These are phyloP conservation scores for Lepraria neglecta DNA, from an alignment of 495 filamentous ascomycete genomes.

Conservation along the genomic window DNA sequence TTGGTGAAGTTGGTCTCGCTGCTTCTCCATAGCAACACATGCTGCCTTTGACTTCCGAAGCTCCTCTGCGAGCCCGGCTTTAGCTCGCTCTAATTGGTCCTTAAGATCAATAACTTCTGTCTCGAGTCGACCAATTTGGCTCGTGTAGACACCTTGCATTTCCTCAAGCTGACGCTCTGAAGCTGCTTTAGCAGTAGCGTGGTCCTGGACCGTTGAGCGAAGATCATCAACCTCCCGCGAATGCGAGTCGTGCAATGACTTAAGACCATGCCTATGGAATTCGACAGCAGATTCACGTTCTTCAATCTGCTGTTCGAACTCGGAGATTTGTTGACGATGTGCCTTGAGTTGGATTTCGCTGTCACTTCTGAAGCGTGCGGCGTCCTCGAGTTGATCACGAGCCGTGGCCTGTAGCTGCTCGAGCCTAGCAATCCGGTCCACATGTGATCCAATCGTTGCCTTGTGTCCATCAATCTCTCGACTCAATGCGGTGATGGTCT, in stretches of 20 bases:
- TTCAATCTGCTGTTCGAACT: constrained; percentile 41
- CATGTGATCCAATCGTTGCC: constrained; percentile 56
- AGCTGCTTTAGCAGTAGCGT: constrained; percentile 18
- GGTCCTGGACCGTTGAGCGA: constrained; percentile 30
- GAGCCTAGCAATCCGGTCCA: constrained; percentile 56
- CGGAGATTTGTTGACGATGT: constrained; percentile 38
- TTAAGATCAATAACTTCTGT: constrained; percentile 33
- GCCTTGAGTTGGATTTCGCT: constrained; percentile 38
- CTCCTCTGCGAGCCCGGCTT: constrained; percentile 37
- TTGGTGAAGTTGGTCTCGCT: constrained; percentile 45
- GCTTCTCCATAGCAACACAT: constrained; percentile 37
- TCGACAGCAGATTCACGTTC: constrained; percentile 50
- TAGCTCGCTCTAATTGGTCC: constrained; percentile 32
- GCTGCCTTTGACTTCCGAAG: constrained; percentile 37
- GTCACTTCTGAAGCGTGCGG: constrained; percentile 27
- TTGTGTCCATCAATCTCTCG: constrained; percentile 75
- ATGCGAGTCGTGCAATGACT: constrained; percentile 50
- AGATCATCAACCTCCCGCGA: constrained; percentile 46
- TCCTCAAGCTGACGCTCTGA: constrained; percentile 50
- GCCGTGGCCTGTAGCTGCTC: constrained; percentile 58
- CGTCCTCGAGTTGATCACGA: constrained; percentile 48
- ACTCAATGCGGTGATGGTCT: constrained; percentile 55
- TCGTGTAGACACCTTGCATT: constrained; percentile 46
- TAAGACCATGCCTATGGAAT: constrained; percentile 48
- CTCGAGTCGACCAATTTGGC: constrained; percentile 31